Evolutionary conservation across 495 filamentous ascomycete genomes (phyloP).

Genomic region (Podospora conica): DNA sequence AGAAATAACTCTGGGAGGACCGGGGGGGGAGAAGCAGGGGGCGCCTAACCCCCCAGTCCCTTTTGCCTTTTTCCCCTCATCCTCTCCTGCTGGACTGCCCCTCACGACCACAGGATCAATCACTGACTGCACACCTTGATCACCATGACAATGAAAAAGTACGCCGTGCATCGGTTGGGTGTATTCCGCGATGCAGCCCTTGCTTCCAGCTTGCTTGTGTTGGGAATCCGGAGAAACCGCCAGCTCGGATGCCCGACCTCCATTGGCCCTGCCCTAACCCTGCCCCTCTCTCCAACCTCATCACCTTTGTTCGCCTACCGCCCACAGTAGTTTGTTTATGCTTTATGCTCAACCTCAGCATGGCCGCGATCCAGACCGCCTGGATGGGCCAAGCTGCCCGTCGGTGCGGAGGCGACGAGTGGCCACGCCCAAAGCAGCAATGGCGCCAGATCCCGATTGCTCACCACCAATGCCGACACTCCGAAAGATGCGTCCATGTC

Average conservation of each 20-base stretch:
- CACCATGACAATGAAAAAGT: not conserved
- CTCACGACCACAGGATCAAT: not conserved
- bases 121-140: not conserved
- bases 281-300: too few relatives aligned
- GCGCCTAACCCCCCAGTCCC: conserved; percentile 3
- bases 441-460: not conserved
- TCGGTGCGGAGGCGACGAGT: not conserved
- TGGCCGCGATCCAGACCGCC: not conserved
- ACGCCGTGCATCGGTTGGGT: not conserved
- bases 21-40: conserved; percentile 2
- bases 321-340: not conserved
- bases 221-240: not conserved
- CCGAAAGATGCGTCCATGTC: not conserved
- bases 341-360: not conserved
- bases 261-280: too few relatives aligned
- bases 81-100: not conserved
- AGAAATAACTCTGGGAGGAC: conserved; percentile 9
- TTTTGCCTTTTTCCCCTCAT: not conserved
- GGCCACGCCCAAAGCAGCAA: not conserved
- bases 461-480: not conserved
- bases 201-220: not conserved
- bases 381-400: not conserved
- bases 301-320: not conserved
- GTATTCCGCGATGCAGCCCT: not conserved
- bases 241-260: not conserved